phyloP scores from a whole-genome alignment of 768 basidiomycete genomes.

The Termitomyces heimii region DNA sequence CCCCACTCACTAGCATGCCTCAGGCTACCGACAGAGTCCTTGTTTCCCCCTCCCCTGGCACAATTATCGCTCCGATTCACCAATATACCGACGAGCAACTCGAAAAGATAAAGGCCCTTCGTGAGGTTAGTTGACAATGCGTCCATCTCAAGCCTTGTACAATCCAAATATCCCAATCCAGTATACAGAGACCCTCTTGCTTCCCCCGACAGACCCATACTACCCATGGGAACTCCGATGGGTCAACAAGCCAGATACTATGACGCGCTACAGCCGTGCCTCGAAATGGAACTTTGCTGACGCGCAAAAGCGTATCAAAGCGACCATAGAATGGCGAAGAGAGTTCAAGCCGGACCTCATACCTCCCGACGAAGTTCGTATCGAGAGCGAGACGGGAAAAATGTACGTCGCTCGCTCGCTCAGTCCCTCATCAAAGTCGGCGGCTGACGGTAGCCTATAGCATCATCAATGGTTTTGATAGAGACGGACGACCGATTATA shows the following conservation, averaged over 20 bases:
- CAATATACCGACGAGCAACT: slow-evolving; percentile 61
- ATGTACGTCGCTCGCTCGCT: slow-evolving; percentile 46
- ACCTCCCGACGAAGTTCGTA: slow-evolving; percentile 69
- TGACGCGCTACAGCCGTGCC: slow-evolving; percentile 77
- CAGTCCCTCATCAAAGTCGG: background rate
- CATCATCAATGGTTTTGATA: slow-evolving; percentile 80
- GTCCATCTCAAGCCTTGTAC: background rate
- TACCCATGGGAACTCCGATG: slow-evolving; percentile 74
- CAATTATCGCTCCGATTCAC: slow-evolving; percentile 46
- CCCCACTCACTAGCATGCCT: slow-evolving; percentile 9
- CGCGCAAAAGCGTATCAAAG: slow-evolving; percentile 71
- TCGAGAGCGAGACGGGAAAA: slow-evolving; percentile 83
- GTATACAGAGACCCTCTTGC: slow-evolving; percentile 61
- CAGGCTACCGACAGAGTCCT: slow-evolving; percentile 35
- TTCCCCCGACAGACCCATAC: slow-evolving; percentile 69
- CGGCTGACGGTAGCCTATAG: slow-evolving; percentile 27
- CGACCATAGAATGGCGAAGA: slow-evolving; percentile 78
- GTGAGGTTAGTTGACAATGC: slow-evolving; percentile 40
- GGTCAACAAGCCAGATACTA: slow-evolving; percentile 61
- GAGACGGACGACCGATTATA: slow-evolving; percentile 79
- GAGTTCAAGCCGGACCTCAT: slow-evolving; percentile 85
- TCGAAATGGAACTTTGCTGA: slow-evolving; percentile 80
- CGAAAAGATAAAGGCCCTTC: slow-evolving; percentile 51
- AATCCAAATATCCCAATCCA: slow-evolving; percentile 20
- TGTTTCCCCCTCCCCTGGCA: slow-evolving; percentile 48